Conservation (phyloP, 805 yeast genomes). For the Candida insectorum region DNA sequence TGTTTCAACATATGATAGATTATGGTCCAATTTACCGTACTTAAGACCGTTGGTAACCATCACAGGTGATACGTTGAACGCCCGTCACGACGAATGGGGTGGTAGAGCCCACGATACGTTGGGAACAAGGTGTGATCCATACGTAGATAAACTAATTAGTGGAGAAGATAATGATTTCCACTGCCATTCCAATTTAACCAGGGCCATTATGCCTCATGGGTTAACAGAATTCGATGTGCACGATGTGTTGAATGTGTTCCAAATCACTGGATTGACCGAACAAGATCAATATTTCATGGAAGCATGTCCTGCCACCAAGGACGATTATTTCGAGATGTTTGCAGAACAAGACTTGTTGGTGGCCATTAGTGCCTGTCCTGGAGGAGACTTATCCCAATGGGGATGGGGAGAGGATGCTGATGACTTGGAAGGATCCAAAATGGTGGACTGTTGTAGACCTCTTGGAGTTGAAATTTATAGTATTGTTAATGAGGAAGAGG, state of each 20-base stretch:
- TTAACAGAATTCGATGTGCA: constrained; percentile 65
- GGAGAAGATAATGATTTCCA: constrained; percentile 66
- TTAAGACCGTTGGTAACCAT: constrained; percentile 63
- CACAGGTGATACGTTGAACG: constrained; percentile 54
- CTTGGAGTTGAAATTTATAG: constrained; percentile 59
- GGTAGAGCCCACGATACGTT: constrained; percentile 63
- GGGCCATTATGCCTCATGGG: constrained; percentile 59
- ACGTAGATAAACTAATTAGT: constrained; percentile 58
- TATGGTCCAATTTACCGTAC: constrained; percentile 67
- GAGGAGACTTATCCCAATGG: constrained; percentile 67
- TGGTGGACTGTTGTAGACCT: constrained; percentile 63
- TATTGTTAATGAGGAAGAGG: constrained; percentile 41
- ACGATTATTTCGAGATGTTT: constrained; percentile 63
- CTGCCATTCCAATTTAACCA: constrained; percentile 61
- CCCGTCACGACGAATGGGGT: constrained; percentile 62
- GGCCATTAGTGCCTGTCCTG: constrained; percentile 67
- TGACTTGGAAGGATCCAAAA: constrained; percentile 42
- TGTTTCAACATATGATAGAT: constrained; percentile 56
- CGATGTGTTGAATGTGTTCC: constrained; percentile 67
- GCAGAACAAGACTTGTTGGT: constrained; percentile 64
- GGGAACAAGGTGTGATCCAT: constrained; percentile 70
- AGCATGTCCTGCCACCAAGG: constrained; percentile 58
- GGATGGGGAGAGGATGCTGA: constrained; percentile 65
- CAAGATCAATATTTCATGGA: constrained; percentile 69
- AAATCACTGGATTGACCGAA: constrained; percentile 63